Evolutionary conservation across 306 rosid species (phyloP), one percentile per base, ranked within the genome.

Genomic region (Ochetophila trinervis): DNA sequence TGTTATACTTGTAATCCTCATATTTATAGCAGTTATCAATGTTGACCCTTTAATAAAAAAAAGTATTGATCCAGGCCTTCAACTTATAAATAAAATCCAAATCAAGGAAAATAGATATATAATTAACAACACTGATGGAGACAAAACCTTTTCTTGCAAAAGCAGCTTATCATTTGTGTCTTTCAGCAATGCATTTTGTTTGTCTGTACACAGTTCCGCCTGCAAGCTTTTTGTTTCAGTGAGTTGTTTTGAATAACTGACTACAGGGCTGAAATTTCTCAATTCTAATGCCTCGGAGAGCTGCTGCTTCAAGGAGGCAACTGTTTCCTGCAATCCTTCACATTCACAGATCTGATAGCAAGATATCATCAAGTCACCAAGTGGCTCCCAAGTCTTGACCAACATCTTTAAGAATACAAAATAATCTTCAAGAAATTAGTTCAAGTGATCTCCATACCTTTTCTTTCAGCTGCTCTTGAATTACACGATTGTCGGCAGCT

Each of bases 391-490:
- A 57, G 9, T 10, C 59, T 15, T 20, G 8, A 9, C 44, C 30
- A 21, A 70, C 58, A 65, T 54, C 48, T 57, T 6, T 21, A 27
- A 69, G 47, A 54, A 17, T 45, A 53, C 17, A 45, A 66, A 36
- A 57, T 5, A 20, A 53, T 23, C 62, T 49, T 32, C 35, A 56
- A 8, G 30, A 19, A 64, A 71, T 66, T 51, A 42, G 20, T 47
- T 9, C 51, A 22, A 60, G 69, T 60, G 62, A 62, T 59, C 63
- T 63, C 52, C 30, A 27, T 74, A 90, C 99, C 96, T 88, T 94
- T 72, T 88, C 88, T 73, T 68, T 80, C 72, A 94, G 95, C 78
- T 94, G 97, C 72, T 94, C 99, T 75, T 90, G 96, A 79, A 94
- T 86, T 69, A 94, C 72, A 55, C 91, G 96, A 62, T 94, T 94